phyloP scores from a whole-genome alignment of 495 filamentous ascomycete genomes.

The Poronia punctata region DNA sequence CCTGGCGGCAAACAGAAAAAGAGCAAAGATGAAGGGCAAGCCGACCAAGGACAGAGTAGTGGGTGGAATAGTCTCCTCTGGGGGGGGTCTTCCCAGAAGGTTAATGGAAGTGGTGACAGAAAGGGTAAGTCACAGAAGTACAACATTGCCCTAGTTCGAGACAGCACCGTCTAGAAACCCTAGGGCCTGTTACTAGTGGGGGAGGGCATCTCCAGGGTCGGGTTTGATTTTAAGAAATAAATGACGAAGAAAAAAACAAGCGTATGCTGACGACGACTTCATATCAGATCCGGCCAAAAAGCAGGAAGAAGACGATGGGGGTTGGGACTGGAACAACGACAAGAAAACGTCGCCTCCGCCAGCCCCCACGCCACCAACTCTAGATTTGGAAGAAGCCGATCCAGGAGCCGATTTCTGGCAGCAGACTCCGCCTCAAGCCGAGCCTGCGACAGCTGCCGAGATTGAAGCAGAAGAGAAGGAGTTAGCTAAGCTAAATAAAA shows the following conservation, averaged over 20 bases:
- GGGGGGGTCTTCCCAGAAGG: too few relatives aligned
- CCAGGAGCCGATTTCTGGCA: conserved; percentile 19
- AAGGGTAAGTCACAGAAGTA: too few relatives aligned
- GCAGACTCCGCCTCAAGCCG: conserved; percentile 13
- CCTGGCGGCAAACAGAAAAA: too few relatives aligned
- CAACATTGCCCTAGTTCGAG: too few relatives aligned
- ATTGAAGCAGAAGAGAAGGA: conserved; percentile 31
- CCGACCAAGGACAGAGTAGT: too few relatives aligned
- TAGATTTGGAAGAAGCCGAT: conserved; percentile 25
- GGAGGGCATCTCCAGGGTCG: too few relatives aligned
- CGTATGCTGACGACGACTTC: conserved; percentile 20
- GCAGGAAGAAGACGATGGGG: conserved; percentile 31
- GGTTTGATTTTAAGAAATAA: conserved; percentile 27
- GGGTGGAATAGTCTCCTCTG: too few relatives aligned
- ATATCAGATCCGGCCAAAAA: conserved; percentile 43
- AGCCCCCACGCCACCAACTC: conserved; percentile 33
- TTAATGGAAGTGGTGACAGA: too few relatives aligned
- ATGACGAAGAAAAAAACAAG: conserved; percentile 28
- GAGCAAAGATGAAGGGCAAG: too few relatives aligned
- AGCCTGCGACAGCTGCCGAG: conserved; percentile 15
- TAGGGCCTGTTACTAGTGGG: too few relatives aligned
- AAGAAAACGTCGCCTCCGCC: conserved; percentile 37
- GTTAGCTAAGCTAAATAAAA: conserved; percentile 25
- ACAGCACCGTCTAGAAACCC: too few relatives aligned
- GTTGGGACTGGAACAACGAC: conserved; percentile 33